Conservation (phyloP, 108 stramenopile species). For the Fistulifera pelliculosa region DNA sequence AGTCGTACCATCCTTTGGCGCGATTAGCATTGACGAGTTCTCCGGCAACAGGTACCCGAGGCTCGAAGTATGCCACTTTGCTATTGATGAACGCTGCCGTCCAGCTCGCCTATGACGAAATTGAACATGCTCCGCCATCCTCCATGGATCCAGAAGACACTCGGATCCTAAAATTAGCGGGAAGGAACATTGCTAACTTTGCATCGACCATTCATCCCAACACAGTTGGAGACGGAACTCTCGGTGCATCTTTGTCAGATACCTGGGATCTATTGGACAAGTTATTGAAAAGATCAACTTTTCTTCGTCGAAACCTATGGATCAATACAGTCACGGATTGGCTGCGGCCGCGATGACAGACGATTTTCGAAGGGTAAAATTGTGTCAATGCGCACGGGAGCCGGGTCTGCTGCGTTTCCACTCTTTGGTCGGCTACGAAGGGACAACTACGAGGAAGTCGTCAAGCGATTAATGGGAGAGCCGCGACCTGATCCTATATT, state of each 20-base stretch:
- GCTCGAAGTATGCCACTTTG: conserved; percentile 57
- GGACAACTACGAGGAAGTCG: conserved; percentile 86
- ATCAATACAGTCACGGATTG: conserved; percentile 66
- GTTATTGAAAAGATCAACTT: conserved; percentile 63
- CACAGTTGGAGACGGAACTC: conserved; percentile 51
- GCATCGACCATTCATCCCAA: conserved; percentile 66
- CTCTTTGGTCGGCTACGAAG: conserved; percentile 89
- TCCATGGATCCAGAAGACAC: conserved; percentile 88
- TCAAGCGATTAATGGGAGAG: conserved; percentile 82
- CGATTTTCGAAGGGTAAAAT: conserved; percentile 62
- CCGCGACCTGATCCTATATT: conserved; percentile 87
- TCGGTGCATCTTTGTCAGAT: conserved; percentile 54
- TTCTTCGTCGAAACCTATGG: conserved; percentile 68
- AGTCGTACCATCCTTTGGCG: conserved; percentile 70
- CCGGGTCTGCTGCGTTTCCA: conserved; percentile 79
- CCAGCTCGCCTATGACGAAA: conserved; percentile 69
- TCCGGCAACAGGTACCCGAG: conserved; percentile 41
- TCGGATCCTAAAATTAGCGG: conserved; percentile 76
- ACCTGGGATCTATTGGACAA: conserved; percentile 83
- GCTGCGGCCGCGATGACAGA: conserved; percentile 39
- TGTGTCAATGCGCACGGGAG: conserved; percentile 45
- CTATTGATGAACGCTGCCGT: conserved; percentile 82
- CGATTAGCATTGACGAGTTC: conserved; percentile 66
- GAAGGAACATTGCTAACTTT: conserved; percentile 78
- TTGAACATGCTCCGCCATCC: conserved; percentile 55